These are phyloP conservation scores for Podila epigama DNA, from an alignment of 192 early-diverging fungal species.

Conservation along the genomic window DNA sequence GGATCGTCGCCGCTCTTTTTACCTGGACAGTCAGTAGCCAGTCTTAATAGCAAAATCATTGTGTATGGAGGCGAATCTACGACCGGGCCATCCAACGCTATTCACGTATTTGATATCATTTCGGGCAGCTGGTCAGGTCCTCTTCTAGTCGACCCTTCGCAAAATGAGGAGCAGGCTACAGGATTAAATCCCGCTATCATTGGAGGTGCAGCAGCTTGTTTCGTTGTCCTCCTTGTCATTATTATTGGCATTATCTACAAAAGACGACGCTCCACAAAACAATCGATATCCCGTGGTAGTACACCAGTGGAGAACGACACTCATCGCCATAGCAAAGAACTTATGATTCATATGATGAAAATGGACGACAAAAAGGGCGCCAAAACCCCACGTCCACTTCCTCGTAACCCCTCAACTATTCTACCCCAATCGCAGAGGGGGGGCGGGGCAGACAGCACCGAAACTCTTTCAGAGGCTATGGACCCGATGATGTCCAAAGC, in stretches of 20 bases:
- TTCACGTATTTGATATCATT: slow-evolving; percentile 34
- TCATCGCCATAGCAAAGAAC: slow-evolving; percentile 9
- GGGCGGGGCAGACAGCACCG: no score
- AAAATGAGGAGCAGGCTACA: background rate
- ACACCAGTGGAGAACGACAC: background rate
- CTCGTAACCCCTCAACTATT: background rate
- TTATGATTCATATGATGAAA: slow-evolving; percentile 6
- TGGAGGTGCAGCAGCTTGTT: slow-evolving; percentile 28
- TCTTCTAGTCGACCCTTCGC: slow-evolving; percentile 9
- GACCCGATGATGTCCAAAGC: no score
- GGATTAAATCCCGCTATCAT: slow-evolving; percentile 7
- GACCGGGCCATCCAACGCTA: background rate
- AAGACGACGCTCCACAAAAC: slow-evolving; percentile 2
- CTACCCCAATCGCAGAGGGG: no score
- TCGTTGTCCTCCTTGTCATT: slow-evolving; percentile 3
- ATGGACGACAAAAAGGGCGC: slow-evolving; percentile 11
- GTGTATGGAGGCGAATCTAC: slow-evolving; percentile 22
- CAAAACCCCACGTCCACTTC: background rate
- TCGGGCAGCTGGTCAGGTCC: slow-evolving; percentile 40
- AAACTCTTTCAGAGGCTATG: no score
- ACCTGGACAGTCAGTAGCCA: slow-evolving; percentile 17
- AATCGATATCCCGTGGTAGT: background rate
- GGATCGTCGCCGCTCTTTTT: slow-evolving; percentile 10
- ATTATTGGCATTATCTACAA: slow-evolving; percentile 3
- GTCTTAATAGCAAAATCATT: slow-evolving; percentile 36